A percentile compares a stretch with the other conserved stretches of the same genome.
Conservation (phyloP, 306 rosid species). For the Dicorynia guianensis region DNA sequence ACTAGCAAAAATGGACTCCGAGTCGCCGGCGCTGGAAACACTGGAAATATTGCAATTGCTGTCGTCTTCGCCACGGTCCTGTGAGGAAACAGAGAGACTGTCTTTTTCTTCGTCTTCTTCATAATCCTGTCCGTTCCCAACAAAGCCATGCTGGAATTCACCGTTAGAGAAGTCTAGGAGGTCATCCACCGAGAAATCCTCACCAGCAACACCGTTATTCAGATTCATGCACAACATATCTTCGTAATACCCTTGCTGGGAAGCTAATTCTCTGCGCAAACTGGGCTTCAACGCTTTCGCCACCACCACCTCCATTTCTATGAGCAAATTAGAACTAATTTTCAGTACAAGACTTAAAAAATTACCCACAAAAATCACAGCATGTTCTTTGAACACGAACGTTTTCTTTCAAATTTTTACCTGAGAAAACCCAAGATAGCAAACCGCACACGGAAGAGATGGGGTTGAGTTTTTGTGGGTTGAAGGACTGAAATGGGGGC, state of each 20-base stretch:
- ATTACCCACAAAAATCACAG: neutral
- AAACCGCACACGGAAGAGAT: constrained; percentile 28
- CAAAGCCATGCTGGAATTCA: constrained; percentile 54
- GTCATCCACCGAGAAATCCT: constrained; percentile 85
- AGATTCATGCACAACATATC: constrained; percentile 51
- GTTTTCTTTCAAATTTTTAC: constrained; percentile 35
- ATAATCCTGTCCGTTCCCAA: constrained; percentile 43
- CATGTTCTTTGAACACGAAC: neutral
- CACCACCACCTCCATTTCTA: constrained; percentile 75
- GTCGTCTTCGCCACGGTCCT: constrained; percentile 43
- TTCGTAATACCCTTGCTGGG: constrained; percentile 50
- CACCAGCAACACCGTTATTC: constrained; percentile 54
- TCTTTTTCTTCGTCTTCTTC: constrained; percentile 47
- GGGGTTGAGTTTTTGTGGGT: constrained; percentile 52
- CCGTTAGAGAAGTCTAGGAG: constrained; percentile 73
- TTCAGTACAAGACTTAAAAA: neutral
- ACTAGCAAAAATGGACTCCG: constrained; percentile 57
- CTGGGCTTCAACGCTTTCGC: constrained; percentile 83
- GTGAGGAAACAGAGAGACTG: constrained; percentile 52
- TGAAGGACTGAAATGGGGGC: constrained; percentile 50
- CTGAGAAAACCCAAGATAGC: constrained; percentile 41
- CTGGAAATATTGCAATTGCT: constrained; percentile 54
- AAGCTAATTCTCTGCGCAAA: constrained; percentile 58
- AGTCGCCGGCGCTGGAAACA: constrained; percentile 45
- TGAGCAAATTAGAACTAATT: constrained; percentile 37